These are phyloP conservation scores for Syzygium oleosum DNA, from an alignment of 345 rosid species.

Conservation along the genomic window DNA sequence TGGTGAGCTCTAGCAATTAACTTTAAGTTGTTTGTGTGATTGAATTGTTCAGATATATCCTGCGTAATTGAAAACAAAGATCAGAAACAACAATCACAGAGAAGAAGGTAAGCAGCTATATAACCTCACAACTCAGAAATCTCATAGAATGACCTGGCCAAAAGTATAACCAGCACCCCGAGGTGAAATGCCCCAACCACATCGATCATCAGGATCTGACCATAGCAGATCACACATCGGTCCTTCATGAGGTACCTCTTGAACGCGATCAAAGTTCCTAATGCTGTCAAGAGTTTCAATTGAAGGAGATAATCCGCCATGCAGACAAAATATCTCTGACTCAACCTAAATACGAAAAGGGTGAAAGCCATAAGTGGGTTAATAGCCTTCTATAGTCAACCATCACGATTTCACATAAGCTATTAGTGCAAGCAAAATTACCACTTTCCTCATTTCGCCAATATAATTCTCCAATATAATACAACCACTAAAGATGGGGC, in stretches of 20 bases:
- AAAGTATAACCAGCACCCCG: conserved; percentile 99
- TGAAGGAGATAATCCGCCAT: conserved; percentile 97
- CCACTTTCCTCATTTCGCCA: background rate
- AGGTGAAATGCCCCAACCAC: conserved; percentile 99
- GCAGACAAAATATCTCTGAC: conserved; percentile 97
- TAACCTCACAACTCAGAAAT: background rate
- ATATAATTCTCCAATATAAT: background rate
- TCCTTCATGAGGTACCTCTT: conserved; percentile 98
- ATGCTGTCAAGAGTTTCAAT: conserved; percentile 95
- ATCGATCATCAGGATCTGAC: conserved; percentile 98
- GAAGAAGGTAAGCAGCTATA: background rate
- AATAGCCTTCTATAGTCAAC: background rate
- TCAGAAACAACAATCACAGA: background rate
- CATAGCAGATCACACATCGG: conserved; percentile 99
- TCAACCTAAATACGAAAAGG: conserved; percentile 55
- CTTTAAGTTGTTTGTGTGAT: conserved; percentile 81
- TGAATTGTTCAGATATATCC: conserved; percentile 98
- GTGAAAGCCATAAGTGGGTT: background rate
- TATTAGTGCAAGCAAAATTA: background rate
- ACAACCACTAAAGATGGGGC: background rate
- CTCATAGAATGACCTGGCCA: conserved; percentile 54
- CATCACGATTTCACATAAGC: background rate
- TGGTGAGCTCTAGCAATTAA: conserved; percentile 98
- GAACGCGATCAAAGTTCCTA: conserved; percentile 90
- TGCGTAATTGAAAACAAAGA: conserved; percentile 10